phyloP scores from a whole-genome alignment of 208 protist genomes.

The Leptomonas pyrrhocoris region DNA sequence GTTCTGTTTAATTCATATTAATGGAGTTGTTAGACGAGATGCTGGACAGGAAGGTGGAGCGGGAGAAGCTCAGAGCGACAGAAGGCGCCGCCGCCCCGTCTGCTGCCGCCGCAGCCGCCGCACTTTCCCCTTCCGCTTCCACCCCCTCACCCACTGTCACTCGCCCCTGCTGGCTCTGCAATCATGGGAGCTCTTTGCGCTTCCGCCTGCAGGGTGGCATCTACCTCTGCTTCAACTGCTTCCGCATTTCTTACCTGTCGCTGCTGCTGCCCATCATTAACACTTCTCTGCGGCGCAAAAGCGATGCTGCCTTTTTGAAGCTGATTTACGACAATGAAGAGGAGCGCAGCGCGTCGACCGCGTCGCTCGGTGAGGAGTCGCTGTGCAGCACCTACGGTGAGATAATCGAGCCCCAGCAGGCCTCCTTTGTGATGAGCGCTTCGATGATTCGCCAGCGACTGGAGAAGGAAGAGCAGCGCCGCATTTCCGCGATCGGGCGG shows the following conservation, averaged over 20 bases:
- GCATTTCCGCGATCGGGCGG: constrained; percentile 1
- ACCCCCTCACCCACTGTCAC: neutral
- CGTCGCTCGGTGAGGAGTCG: constrained; percentile 19
- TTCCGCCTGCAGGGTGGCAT: constrained; percentile 50
- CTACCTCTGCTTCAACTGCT: constrained; percentile 72
- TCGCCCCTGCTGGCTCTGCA: constrained; percentile 71
- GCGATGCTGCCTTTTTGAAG: constrained; percentile 45
- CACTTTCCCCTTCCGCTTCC: neutral
- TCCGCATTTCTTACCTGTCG: constrained; percentile 55
- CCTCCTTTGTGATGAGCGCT: constrained; percentile 50
- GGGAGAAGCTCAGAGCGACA: constrained; percentile 33
- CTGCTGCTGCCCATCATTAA: constrained; percentile 64
- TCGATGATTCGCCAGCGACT: constrained; percentile 36
- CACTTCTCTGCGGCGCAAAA: constrained; percentile 44
- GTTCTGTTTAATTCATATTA: neutral
- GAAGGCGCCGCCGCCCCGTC: neutral
- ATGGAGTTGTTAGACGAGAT: constrained; percentile 40
- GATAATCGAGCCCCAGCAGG: constrained; percentile 41
- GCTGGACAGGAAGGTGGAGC: constrained; percentile 42
- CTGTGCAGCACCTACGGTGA: constrained; percentile 34
- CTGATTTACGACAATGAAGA: constrained; percentile 46
- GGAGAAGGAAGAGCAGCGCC: constrained; percentile 29
- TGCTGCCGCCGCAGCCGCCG: neutral
- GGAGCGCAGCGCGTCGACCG: constrained; percentile 14
- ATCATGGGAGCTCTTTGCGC: constrained; percentile 27